These are phyloP conservation scores for Collybiopsis confluens DNA, from an alignment of 768 basidiomycete species.

Conservation along the genomic window DNA sequence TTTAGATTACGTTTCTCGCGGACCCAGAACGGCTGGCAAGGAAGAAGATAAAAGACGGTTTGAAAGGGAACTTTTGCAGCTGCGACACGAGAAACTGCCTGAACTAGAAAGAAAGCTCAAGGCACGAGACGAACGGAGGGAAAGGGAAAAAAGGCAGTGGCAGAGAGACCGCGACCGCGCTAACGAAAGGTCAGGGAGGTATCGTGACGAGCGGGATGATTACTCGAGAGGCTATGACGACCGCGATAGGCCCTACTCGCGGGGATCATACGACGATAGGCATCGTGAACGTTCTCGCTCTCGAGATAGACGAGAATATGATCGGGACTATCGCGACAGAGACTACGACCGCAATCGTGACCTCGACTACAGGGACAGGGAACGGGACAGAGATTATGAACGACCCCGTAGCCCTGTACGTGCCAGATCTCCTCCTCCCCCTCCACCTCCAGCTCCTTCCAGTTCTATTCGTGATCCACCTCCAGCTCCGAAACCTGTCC, in stretches of 20 bases:
- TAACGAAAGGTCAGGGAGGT: constrained; percentile 77
- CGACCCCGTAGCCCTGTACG: constrained; percentile 39
- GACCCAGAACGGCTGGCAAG: constrained; percentile 64
- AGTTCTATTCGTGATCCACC: constrained; percentile 38
- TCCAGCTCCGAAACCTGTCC: constrained; percentile 46
- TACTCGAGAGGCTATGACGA: constrained; percentile 27
- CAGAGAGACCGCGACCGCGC: constrained; percentile 74
- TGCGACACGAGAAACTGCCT: constrained; percentile 90
- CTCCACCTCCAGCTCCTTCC: constrained; percentile 45
- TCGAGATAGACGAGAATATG: constrained; percentile 7
- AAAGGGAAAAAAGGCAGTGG: constrained; percentile 77
- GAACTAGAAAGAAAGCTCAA: constrained; percentile 85
- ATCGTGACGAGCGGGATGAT: constrained; percentile 46
- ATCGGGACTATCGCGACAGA: constrained; percentile 30
- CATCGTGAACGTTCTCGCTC: constrained; percentile 2
- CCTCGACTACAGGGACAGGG: constrained; percentile 22
- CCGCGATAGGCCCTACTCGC: constrained; percentile 50
- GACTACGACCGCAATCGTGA: constrained; percentile 31
- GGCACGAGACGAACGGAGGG: constrained; percentile 69
- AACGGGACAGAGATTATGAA: constrained; percentile 36
- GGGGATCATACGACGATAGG: constrained; percentile 32
- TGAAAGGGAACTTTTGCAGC: constrained; percentile 79
- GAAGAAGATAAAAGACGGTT: constrained; percentile 84
- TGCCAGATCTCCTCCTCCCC: constrained; percentile 41
- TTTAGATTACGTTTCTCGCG: constrained; percentile 79